A percentile compares a stretch with the other conserved stretches of the same genome.
These are phyloP conservation scores for Soucietia sequanensis DNA, from an alignment of 805 yeast genomes.

Conservation along the genomic window DNA sequence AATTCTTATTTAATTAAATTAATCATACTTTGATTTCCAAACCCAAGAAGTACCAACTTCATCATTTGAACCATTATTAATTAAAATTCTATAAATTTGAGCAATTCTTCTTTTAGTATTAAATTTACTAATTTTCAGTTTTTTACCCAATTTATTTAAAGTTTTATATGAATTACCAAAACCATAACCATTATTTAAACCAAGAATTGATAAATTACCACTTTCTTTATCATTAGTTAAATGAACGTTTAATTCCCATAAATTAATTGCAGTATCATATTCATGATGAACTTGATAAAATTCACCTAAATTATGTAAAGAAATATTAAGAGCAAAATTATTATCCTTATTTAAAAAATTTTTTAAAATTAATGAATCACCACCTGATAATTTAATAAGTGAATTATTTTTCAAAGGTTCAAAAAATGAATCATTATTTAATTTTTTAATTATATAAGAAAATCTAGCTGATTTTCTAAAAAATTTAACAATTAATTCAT, in stretches of 20 bases:
- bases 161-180: constrained; percentile 18
- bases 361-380: constrained; percentile 5
- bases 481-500: constrained; percentile 17
- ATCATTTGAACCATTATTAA: constrained; percentile 16
- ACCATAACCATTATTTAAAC: constrained; percentile 19
- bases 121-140: constrained; percentile 15
- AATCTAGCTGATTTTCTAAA: constrained; percentile 20
- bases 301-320: constrained; percentile 18
- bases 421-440: constrained; percentile 6
- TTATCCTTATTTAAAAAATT: constrained; percentile 16
- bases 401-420: no score
- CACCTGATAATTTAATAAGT: not conserved
- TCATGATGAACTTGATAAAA: constrained; percentile 16
- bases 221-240: constrained; percentile 18
- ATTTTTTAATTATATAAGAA: constrained; percentile 13
- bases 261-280: constrained; percentile 15
- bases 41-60: constrained; percentile 35
- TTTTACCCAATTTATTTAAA: constrained; percentile 16
- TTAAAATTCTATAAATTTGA: constrained; percentile 18
- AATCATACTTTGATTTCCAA: constrained; percentile 16
- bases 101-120: constrained; percentile 28
- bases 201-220: constrained; percentile 21
- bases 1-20: no score
- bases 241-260: constrained; percentile 22
- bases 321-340: constrained; percentile 13